Evolutionary conservation across 768 basidiomycete species (phyloP).

Genomic region (Pilatotrama ljubarskyi): DNA sequence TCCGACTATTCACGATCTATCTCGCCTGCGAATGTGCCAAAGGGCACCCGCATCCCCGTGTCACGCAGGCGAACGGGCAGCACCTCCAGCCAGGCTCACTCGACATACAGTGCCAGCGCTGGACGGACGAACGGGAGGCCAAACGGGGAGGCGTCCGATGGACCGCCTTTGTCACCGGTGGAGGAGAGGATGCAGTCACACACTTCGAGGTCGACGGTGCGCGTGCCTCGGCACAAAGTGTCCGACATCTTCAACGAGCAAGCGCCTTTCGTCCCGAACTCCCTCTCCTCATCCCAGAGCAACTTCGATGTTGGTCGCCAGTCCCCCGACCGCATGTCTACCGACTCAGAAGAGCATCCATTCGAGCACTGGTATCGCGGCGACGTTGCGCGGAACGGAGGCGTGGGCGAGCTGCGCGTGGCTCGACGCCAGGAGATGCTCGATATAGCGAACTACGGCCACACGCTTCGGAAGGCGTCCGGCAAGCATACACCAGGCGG

Average conservation of each 20-base stretch:
- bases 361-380: slow-evolving; percentile 92
- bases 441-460: slow-evolving; percentile 84
- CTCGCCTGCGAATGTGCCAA: slow-evolving; percentile 39
- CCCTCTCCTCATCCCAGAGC: slow-evolving; percentile 44
- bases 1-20: slow-evolving; percentile 20
- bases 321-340: slow-evolving; percentile 49
- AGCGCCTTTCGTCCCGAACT: slow-evolving; percentile 55
- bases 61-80: slow-evolving; percentile 45
- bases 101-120: slow-evolving; percentile 24
- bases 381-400: slow-evolving; percentile 82
- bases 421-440: slow-evolving; percentile 80
- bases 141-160: slow-evolving; percentile 24
- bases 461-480: slow-evolving; percentile 44
- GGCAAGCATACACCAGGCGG: slow-evolving; percentile 18
- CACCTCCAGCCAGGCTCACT: slow-evolving; percentile 39
- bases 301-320: slow-evolving; percentile 33
- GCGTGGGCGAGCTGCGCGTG: slow-evolving; percentile 81
- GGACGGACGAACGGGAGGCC: slow-evolving; percentile 37
- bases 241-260: slow-evolving; percentile 63
- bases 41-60: slow-evolving; percentile 51
- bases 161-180: slow-evolving; percentile 32
- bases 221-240: slow-evolving; percentile 36
- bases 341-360: slow-evolving; percentile 78
- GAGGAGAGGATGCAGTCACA: slow-evolving; percentile 30
- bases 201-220: slow-evolving; percentile 30